These are phyloP conservation scores for Epichloe baconii DNA, from an alignment of 2,329 filamentous ascomycete species.

Conservation along the genomic window DNA sequence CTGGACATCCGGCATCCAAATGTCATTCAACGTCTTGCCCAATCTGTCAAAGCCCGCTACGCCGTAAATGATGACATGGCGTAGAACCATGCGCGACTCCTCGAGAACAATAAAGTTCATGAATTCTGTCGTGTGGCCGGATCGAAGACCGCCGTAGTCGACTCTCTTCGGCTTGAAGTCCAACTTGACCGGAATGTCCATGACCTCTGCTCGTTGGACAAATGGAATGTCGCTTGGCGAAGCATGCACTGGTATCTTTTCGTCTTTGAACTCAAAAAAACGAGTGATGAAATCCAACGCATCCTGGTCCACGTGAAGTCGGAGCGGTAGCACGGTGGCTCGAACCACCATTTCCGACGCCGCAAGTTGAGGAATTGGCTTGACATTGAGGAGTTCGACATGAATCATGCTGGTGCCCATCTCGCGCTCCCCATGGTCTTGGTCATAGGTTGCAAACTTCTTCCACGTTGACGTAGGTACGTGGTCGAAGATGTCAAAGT, in stretches of 20 bases:
- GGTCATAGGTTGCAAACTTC: conserved; percentile 91
- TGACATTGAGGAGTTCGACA: conserved; percentile 76
- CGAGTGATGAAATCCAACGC: conserved; percentile 92
- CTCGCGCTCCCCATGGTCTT: conserved; percentile 75
- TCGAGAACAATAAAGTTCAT: conserved; percentile 98
- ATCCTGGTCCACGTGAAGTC: conserved; percentile 93
- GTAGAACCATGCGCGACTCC: conserved; percentile 70
- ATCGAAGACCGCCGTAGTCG: conserved; percentile 83
- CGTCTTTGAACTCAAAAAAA: conserved; percentile 97
- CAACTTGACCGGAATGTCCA: conserved; percentile 65
- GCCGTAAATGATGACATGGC: conserved; percentile 86
- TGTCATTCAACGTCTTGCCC: conserved; percentile 80
- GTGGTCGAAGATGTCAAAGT: conserved; percentile 87
- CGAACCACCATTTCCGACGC: conserved; percentile 83
- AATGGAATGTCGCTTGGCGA: conserved; percentile 67
- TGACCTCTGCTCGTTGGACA: conserved; percentile 78
- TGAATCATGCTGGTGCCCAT: conserved; percentile 82
- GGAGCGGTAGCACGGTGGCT: conserved; percentile 65
- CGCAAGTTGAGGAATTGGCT: conserved; percentile 68
- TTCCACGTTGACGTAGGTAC: conserved; percentile 94
- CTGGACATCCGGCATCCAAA: conserved; percentile 92
- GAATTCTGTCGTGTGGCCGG: conserved; percentile 89
- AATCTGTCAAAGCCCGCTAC: conserved; percentile 82
- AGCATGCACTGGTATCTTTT: conserved; percentile 39
- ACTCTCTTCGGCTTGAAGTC: conserved; percentile 99